phyloP scores from a whole-genome alignment of 306 rosid species.

The Vicia sativa region DNA sequence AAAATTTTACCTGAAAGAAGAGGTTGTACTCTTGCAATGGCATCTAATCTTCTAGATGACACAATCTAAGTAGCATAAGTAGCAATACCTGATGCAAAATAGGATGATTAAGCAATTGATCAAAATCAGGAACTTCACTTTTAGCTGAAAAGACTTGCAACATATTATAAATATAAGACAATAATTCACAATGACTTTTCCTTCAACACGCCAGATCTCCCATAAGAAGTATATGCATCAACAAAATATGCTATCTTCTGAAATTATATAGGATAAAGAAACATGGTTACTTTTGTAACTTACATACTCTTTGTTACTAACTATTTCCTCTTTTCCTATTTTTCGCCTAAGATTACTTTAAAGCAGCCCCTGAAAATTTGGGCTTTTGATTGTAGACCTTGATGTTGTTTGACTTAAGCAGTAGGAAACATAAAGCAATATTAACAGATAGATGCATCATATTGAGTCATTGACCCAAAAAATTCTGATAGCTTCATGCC shows the following conservation, averaged over 20 bases:
- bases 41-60: conserved; percentile 70
- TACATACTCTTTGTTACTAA: too few species aligned
- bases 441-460: conserved; percentile 10
- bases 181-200: conserved; percentile 68
- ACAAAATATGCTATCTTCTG: conserved; percentile 53
- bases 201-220: conserved; percentile 61
- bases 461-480: neutral
- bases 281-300: conserved; percentile 31
- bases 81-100: conserved; percentile 38
- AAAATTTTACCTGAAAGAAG: conserved; percentile 70
- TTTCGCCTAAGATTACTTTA: too few species aligned
- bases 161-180: conserved; percentile 18
- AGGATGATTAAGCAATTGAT: conserved; percentile 26
- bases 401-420: neutral
- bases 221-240: conserved; percentile 62
- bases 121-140: conserved; percentile 13
- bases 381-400: neutral
- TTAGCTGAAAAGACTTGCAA: conserved; percentile 24
- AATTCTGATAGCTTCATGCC: neutral
- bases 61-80: conserved; percentile 56
- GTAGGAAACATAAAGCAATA: conserved; percentile 3
- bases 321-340: too few species aligned
- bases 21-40: conserved; percentile 72
- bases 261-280: conserved; percentile 57
- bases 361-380: too few species aligned